Evolutionary conservation across 2,329 filamentous ascomycete genomes (phyloP), one percentile per base, ranked within the genome.

Genomic region (Nannizziopsis barbatae): DNA sequence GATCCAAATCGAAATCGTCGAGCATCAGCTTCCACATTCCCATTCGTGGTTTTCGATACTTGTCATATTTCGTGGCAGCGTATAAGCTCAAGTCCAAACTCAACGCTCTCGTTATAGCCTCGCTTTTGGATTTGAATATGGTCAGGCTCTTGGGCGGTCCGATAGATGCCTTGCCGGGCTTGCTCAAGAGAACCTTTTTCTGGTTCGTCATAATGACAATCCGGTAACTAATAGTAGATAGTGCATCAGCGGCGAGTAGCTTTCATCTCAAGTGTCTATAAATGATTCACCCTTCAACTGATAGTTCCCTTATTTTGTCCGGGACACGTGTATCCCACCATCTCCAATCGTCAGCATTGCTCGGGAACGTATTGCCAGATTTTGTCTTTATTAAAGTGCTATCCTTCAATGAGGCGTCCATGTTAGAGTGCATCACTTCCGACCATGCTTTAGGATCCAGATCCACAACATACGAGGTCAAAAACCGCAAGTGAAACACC

Each of bases 181-280:
- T 75, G 53, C 84, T 84, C 1, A 96, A 70, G 12, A 77, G 83
- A 39, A 98, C 73, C 11, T 84, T 87, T 43, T 75, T 89, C 65
- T 98, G 92, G 64, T 98, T 98, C 53, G 86, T 93, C 43, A 98
- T 68, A 42, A 96, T 77, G 14, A 86, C 76, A 10, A 96, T 67
- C 40, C 76, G 76, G 65, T 85, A 93, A 27, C 84, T 85, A 20
- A 14, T 30, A 3, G 10, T n/a, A 18, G 4, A 33, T 6, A 7
- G 30, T 47, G 31, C 36, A 22, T 47, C 14, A 37, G 39, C n/a
- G n/a, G 14, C n/a, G 9, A 12, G 17, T 31, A 32, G 9, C 7
- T 12, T 41, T 32, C 12, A 9, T 11, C 9, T 45, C 18, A 33
- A 40, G 37, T 30, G 12, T 15, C n/a, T 3, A 35, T 14, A 18